These are phyloP conservation scores for Rhodotorula toruloides DNA, from an alignment of 768 basidiomycete genomes.

Conservation along the genomic window DNA sequence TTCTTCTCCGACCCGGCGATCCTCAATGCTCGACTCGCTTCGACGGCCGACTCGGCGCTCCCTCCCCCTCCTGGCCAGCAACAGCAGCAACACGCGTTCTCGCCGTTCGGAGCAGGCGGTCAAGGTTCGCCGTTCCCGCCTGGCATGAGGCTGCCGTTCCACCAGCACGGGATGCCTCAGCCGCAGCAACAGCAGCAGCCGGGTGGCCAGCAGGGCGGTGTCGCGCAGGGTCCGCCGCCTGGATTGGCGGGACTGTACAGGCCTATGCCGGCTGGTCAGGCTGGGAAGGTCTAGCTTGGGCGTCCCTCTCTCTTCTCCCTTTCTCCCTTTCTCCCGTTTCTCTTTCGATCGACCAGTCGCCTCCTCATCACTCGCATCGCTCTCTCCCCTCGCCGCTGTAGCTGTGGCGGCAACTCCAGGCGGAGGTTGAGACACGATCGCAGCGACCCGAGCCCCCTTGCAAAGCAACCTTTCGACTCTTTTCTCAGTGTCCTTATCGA, in stretches of 20 bases:
- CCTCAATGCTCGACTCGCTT: constrained; percentile 28
- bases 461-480: no score
- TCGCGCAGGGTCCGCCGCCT: no score
- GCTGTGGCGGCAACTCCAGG: no score
- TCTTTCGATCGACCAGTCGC: no score
- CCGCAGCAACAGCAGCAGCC: constrained; percentile 9
- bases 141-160: constrained; percentile 22
- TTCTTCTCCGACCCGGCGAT: constrained; percentile 39
- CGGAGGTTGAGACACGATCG: no score
- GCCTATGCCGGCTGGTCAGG: background rate
- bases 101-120: constrained; percentile 10
- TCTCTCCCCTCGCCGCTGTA: background rate
- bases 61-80: background rate
- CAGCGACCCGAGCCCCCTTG: no score
- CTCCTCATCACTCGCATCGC: background rate
- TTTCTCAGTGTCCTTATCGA: no score
- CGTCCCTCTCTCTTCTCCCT: background rate
- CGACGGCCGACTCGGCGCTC: constrained; percentile 3
- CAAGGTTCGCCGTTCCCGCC: constrained; percentile 18
- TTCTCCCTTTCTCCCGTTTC: background rate
- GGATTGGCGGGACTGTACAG: constrained; percentile 11
- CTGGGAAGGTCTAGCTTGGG: background rate
- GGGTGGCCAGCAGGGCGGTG: no score
- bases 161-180: background rate
- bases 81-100: constrained; percentile 9